phyloP scores from a whole-genome alignment of 2,329 filamentous ascomycete genomes.

The Trematosphaeria pertusa region DNA sequence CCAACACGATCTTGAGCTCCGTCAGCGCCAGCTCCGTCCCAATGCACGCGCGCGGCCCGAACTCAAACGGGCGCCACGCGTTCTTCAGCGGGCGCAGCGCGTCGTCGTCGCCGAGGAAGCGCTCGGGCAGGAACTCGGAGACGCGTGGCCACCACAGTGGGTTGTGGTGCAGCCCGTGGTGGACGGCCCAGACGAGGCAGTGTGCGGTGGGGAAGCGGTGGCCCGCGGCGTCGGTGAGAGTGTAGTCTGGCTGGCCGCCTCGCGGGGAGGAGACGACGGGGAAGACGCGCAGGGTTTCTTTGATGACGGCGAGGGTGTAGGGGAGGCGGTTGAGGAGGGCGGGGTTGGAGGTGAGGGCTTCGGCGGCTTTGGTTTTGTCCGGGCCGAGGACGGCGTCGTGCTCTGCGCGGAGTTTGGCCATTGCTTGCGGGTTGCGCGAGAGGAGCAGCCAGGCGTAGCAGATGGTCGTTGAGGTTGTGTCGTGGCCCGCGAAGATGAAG shows the following conservation, averaged over 20 bases:
- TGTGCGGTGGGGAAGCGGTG: slow-evolving; percentile 17
- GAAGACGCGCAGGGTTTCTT: slow-evolving; percentile 43
- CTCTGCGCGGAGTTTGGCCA: slow-evolving; percentile 35
- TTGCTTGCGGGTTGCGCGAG: slow-evolving; percentile 24
- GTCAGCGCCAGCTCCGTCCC: slow-evolving; percentile 48
- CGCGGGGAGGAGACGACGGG: slow-evolving; percentile 38
- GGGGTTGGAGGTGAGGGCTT: slow-evolving; percentile 15
- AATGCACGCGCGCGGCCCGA: slow-evolving; percentile 47
- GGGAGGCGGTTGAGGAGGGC: slow-evolving; percentile 31
- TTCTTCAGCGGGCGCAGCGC: slow-evolving; percentile 15
- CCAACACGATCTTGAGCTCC: slow-evolving; percentile 24
- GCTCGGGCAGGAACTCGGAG: slow-evolving; percentile 29
- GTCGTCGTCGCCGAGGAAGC: slow-evolving; percentile 19
- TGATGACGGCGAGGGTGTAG: slow-evolving; percentile 42
- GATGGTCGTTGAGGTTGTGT: slow-evolving; percentile 36
- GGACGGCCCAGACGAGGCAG: slow-evolving; percentile 10
- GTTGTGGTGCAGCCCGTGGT: slow-evolving; percentile 24
- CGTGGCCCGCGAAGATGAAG: slow-evolving; percentile 43
- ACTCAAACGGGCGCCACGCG: slow-evolving; percentile 46
- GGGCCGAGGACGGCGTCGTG: slow-evolving; percentile 36
- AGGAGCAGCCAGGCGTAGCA: slow-evolving; percentile 32
- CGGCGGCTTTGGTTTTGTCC: slow-evolving; percentile 13
- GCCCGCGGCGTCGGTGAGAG: slow-evolving; percentile 13
- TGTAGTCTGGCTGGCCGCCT: slow-evolving; percentile 5
- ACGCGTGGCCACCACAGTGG: slow-evolving; percentile 18